Conservation (phyloP, 2,329 filamentous ascomycete genomes). For the Verticillium tricorpus region DNA sequence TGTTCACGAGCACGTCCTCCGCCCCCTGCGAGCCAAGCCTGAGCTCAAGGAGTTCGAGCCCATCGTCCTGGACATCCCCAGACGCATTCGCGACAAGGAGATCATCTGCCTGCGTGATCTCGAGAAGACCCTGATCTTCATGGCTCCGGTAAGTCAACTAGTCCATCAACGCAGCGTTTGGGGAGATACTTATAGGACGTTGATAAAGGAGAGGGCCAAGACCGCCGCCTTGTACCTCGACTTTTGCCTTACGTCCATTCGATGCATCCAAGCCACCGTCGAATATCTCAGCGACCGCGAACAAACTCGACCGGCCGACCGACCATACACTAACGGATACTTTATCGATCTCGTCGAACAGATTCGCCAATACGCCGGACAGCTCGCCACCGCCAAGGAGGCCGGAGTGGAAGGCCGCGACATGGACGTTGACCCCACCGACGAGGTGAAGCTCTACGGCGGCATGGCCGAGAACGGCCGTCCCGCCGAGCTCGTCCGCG, state of each 20-base stretch:
- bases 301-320: constrained; percentile 77
- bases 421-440: constrained; percentile 56
- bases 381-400: constrained; percentile 71
- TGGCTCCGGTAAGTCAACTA: constrained; percentile 83
- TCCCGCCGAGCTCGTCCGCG: constrained; percentile 77
- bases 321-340: constrained; percentile 92
- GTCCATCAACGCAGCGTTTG: constrained; percentile 48
- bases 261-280: constrained; percentile 85
- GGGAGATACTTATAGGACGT: constrained; percentile 65
- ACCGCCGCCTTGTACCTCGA: constrained; percentile 68
- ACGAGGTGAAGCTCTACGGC: constrained; percentile 75
- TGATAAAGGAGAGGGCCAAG: constrained; percentile 75
- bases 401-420: constrained; percentile 55
- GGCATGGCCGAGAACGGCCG: constrained; percentile 78
- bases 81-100: constrained; percentile 75
- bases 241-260: constrained; percentile 87
- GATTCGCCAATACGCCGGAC: constrained; percentile 82
- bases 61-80: constrained; percentile 72
- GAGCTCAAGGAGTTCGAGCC: constrained; percentile 75
- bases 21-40: constrained; percentile 70
- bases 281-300: constrained; percentile 82
- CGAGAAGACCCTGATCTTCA: constrained; percentile 87
- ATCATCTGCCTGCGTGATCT: constrained; percentile 90
- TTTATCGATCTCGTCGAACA: constrained; percentile 95
- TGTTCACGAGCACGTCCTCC: constrained; percentile 75